Evolutionary conservation across 1,139 yeast species (phyloP), one percentile per base, ranked within the genome.

Genomic region (Suhomyces wounanorum): DNA sequence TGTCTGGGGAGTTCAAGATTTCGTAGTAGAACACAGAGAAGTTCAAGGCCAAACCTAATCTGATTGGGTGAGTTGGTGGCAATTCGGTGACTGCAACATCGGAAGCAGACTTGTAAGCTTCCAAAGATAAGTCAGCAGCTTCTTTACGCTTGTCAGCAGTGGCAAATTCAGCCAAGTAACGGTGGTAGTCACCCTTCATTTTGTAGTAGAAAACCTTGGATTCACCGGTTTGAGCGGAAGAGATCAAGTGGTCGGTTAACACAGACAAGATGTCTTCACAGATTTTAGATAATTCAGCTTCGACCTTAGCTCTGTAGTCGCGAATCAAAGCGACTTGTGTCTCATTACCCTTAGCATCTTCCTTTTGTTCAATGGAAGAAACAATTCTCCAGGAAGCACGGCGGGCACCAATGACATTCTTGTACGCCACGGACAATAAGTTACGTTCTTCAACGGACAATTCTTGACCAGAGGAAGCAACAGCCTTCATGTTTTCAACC

Each of bases 371-470:
- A 66, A 92, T 92, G 43, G 97, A 90, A 45, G 97, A 90, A 52
- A 92, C 97, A 70, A 92, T 92, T 84, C 98, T 87, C 99, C 99
- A 94, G 43, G 97, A 90, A 54, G 99, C 98, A 78, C 99, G 92
- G 70, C 98, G 92, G 53, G 98, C 97, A 67, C 99, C 99, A 76
- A 94, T 92, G 54, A 94, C 99, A 69, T 94, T 94, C 78, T 94
- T 94, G 82, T 92, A 94, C 59, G 99, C 99, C 62, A 94, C 97
- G 37, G 97, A 90, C 66, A 94, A 83, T 65, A 94, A 83, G 76
- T 94, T 94, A 77, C 99, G 92, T 79, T 94, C 99, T 77, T 94
- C 99, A 60, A 94, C 97, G 39, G 96, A 87, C 65, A 94, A 81
- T 74, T 92, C 98, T 75, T 90, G 92, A 58, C 97, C 97, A 45